These are phyloP conservation scores for Kondoa subrosea DNA, from an alignment of 768 basidiomycete genomes.

Conservation along the genomic window DNA sequence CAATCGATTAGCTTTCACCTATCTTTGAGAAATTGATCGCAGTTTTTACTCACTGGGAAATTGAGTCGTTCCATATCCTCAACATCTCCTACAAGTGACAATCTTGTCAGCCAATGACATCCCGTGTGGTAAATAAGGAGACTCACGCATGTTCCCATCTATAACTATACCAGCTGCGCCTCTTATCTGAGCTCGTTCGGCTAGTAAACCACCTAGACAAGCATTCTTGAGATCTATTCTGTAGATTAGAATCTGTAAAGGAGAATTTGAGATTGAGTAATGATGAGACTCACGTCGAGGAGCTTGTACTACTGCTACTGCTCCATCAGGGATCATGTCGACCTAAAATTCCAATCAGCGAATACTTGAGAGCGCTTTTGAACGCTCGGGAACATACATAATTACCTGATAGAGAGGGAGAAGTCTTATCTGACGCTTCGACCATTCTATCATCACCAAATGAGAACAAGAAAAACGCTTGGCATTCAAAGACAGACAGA, in stretches of 20 bases:
- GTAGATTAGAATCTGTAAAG: not conserved
- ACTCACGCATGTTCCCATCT: not conserved
- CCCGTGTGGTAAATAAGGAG: too few species aligned
- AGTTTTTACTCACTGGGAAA: too few species aligned
- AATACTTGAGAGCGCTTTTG: too few species aligned
- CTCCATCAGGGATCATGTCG: not conserved
- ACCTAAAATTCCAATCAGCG: not conserved
- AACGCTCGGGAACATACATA: not conserved
- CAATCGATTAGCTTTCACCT: too few species aligned
- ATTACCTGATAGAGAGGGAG: not conserved
- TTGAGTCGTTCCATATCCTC: not conserved
- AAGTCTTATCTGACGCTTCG: not conserved
- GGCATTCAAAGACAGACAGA: not conserved
- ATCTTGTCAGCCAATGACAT: too few species aligned
- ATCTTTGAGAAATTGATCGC: too few species aligned
- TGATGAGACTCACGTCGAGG: not conserved
- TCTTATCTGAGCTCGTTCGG: not conserved
- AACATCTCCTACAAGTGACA: not conserved
- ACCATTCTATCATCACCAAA: slow-evolving; percentile 1
- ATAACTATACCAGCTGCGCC: not conserved
- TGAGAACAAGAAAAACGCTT: not conserved
- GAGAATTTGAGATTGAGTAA: too few species aligned
- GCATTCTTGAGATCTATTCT: not conserved
- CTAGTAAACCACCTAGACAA: not conserved
- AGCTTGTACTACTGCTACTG: not conserved